phyloP scores from a whole-genome alignment of 2,329 filamentous ascomycete genomes.

The Diaporthe sp. region DNA sequence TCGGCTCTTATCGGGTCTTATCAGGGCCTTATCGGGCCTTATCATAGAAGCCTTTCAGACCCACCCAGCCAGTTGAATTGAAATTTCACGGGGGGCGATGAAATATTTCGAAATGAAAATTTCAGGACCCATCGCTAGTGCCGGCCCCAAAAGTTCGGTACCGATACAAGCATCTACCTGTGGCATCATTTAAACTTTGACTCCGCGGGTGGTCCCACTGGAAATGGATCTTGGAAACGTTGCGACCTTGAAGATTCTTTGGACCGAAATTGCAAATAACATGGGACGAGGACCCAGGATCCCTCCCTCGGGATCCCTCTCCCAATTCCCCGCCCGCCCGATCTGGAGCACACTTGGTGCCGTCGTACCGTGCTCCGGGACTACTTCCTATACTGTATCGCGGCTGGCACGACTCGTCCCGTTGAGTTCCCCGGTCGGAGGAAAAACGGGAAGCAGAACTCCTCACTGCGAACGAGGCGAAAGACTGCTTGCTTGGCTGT shows the following conservation, averaged over 20 bases:
- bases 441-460: neutral
- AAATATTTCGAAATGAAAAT: too few species aligned
- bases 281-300: slow-evolving; percentile 16
- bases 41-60: too few species aligned
- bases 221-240: slow-evolving; percentile 34
- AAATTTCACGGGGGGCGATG: too few species aligned
- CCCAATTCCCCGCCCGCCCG: slow-evolving; percentile 5
- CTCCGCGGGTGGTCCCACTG: slow-evolving; percentile 23
- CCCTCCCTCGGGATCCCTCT: slow-evolving; percentile 20
- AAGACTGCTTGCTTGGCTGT: slow-evolving; percentile 24
- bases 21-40: too few species aligned
- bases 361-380: slow-evolving; percentile 27
- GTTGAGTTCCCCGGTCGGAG: slow-evolving; percentile 23
- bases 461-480: neutral
- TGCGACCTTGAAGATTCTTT: slow-evolving; percentile 33
- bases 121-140: too few species aligned
- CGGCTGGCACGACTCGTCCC: slow-evolving; percentile 17
- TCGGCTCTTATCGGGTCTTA: too few species aligned
- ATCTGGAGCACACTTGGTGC: slow-evolving; percentile 20
- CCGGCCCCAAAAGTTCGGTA: slow-evolving; percentile 23
- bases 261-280: slow-evolving; percentile 36
- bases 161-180: slow-evolving; percentile 28
- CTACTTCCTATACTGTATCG: slow-evolving; percentile 14
- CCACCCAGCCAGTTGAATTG: too few species aligned
- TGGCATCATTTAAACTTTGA: slow-evolving; percentile 36